A percentile compares a stretch with the other conserved stretches of the same genome.
Conservation (phyloP, 2,329 filamentous ascomycete genomes). For the Cladophialophora exuberans region DNA sequence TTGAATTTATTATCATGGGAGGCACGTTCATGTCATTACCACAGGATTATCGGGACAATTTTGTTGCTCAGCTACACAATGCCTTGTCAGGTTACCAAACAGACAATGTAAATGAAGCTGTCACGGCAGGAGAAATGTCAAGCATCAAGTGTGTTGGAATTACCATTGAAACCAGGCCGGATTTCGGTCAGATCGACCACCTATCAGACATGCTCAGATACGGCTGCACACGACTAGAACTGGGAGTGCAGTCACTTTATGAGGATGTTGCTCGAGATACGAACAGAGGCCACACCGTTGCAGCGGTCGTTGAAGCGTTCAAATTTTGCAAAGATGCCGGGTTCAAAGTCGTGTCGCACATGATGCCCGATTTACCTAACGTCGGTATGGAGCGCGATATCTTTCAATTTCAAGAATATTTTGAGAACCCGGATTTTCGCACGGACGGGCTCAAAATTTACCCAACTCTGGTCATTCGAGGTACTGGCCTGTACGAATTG, state of each 20-base stretch:
- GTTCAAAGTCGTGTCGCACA: conserved; percentile 98
- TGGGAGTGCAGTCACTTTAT: conserved; percentile 95
- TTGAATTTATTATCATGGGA: conserved; percentile 99
- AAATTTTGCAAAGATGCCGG: conserved; percentile 96
- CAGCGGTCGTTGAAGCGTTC: conserved; percentile 93
- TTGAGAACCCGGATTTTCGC: conserved; percentile 92
- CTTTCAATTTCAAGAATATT: conserved; percentile 96
- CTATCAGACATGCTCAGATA: conserved; percentile 96
- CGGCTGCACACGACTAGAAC: conserved; percentile 89
- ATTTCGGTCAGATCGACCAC: conserved; percentile 96
- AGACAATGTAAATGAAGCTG: conserved; percentile 90
- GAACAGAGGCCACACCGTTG: conserved; percentile 94
- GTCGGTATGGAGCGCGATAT: conserved; percentile 98
- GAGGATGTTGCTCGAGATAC: conserved; percentile 98
- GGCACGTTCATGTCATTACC: conserved; percentile 98
- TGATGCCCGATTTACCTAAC: conserved; percentile 99
- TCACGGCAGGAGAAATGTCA: conserved; percentile 92
- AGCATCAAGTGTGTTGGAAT: conserved; percentile 98
- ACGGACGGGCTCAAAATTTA: conserved; percentile 99
- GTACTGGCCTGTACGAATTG: conserved; percentile 93
- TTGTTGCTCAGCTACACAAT: conserved; percentile 95
- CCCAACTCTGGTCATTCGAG: conserved; percentile 93
- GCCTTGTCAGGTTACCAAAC: conserved; percentile 95
- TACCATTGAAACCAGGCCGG: conserved; percentile 94
- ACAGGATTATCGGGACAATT: conserved; percentile 85